Evolutionary conservation across 2,329 filamentous ascomycete species (phyloP).

Genomic region (Sporothrix schenckii): DNA sequence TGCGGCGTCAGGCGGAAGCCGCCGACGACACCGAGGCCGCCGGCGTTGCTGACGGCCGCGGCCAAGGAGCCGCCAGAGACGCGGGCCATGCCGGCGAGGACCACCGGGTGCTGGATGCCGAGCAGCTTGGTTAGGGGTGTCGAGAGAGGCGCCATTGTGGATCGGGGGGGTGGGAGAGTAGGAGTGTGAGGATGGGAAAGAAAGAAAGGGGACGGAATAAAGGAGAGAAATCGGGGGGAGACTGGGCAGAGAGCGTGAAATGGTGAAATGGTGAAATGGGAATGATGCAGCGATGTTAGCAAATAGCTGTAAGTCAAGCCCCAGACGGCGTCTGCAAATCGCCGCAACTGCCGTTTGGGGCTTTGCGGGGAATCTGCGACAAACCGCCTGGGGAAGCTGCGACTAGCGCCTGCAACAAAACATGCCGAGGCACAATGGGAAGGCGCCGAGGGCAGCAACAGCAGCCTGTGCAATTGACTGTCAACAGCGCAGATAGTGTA

Average conservation of each 20-base stretch:
- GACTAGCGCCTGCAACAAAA: background rate
- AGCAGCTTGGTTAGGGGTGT: constrained; percentile 80
- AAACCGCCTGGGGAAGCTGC: background rate
- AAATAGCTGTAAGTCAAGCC: background rate
- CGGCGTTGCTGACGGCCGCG: constrained; percentile 85
- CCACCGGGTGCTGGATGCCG: constrained; percentile 81
- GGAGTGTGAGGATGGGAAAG: too few relatives aligned
- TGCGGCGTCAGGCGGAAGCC: constrained; percentile 71
- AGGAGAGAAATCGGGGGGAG: background rate
- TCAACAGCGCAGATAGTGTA: too few relatives aligned
- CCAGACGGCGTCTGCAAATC: background rate
- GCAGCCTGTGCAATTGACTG: too few relatives aligned
- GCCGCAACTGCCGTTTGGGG: background rate
- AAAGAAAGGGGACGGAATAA: background rate
- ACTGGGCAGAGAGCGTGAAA: background rate
- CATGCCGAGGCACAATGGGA: constrained; percentile 26
- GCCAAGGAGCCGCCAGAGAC: constrained; percentile 77
- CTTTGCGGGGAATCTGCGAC: constrained; percentile 22
- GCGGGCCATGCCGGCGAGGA: constrained; percentile 92
- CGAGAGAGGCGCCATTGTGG: constrained; percentile 55
- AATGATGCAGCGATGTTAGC: too few relatives aligned
- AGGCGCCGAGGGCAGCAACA: background rate
- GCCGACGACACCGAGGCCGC: constrained; percentile 77
- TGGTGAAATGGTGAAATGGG: background rate
- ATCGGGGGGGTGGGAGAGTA: too few relatives aligned